Evolutionary conservation across 225 moss, liverwort and hornwort genomes (phyloP).

Genomic region (Polytrichum formosum): DNA sequence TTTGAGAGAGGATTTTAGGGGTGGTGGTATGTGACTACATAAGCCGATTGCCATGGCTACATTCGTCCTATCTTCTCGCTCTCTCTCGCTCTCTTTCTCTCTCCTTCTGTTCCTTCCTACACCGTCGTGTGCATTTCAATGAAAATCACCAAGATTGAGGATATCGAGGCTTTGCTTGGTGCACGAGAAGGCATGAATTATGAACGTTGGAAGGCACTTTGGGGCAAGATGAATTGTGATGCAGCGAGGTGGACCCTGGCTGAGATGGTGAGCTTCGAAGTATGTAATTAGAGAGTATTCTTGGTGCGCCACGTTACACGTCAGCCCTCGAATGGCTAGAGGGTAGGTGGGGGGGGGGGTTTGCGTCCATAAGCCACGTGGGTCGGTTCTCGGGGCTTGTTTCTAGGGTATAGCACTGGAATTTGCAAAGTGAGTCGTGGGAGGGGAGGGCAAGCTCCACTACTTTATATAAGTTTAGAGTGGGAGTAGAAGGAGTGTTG

Average conservation of each 20-base stretch:
- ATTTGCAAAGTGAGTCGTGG: background rate
- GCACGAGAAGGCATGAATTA: no score
- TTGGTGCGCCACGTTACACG: background rate
- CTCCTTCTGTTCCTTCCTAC: no score
- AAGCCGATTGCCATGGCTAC: background rate
- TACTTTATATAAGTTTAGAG: background rate
- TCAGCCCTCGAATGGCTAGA: background rate
- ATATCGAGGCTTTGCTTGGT: no score
- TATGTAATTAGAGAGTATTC: background rate
- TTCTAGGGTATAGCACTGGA: background rate
- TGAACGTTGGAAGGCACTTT: no score
- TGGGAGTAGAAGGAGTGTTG: background rate
- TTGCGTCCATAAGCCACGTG: background rate
- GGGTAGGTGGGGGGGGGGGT: background rate
- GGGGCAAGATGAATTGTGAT: no score
- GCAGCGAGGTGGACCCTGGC: background rate
- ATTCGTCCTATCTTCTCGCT: background rate
- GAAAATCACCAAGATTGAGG: no score
- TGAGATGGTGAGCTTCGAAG: background rate
- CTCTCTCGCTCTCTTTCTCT: background rate
- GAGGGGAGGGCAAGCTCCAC: background rate
- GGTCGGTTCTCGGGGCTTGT: conserved; percentile 2
- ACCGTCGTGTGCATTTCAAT: no score
- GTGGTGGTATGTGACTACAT: background rate
- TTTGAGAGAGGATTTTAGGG: no score